Base-by-base conservation (phyloP, 768 basidiomycete genomes). In the Chalciporus piperatus region DNA sequence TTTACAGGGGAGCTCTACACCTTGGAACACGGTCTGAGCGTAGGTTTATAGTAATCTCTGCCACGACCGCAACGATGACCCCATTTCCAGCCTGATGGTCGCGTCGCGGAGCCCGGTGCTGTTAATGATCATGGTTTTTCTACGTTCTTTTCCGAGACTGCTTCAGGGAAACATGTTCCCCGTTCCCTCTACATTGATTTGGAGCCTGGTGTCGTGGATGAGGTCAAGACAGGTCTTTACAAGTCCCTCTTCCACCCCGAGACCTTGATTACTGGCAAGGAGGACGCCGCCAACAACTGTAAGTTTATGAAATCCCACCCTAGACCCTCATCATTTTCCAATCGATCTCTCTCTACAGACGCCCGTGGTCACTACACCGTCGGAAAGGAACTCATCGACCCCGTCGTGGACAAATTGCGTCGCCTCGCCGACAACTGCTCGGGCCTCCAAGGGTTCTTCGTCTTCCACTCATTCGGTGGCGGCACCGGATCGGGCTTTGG, bases 241-340 rank as follows among this genome's bases (percentile, higher is more conserved):
- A 81, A 91, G 69, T 86, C 87, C 53, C 83, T 99, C 25, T 99
- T 99, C 77, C 96, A 99, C 72, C 96, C 96, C 0, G 96, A 98
- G 76, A 90, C 92, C 42, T 82, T 99, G 75, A 85, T 98, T 70
- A 88, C 89, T 49, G 96, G 96, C 66, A 98, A 98, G 76, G 96
- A 99, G 77, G 96, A 99, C 65, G 96, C 96, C 45, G 96, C 96
- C 58, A 99, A 97, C 80, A 99, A 99, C 72, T 99, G 94, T 94
- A 68, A 69, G 83, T 71, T n/a, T 19, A 41, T 50, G 37, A 22
- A 45, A n/a, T 50, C 38, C 3, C 10, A 17, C 37, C 9, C 43
- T 50, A 44, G 39, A n/a, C 35, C n/a, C 32, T 53, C 35, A 65
- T 61, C 47, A 37, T 37, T 46, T 40, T 33, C 46, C 51, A 23